Conservation (phyloP, 1,284 basidiomycete genomes). For the Rhodotorula mucilaginosa region DNA sequence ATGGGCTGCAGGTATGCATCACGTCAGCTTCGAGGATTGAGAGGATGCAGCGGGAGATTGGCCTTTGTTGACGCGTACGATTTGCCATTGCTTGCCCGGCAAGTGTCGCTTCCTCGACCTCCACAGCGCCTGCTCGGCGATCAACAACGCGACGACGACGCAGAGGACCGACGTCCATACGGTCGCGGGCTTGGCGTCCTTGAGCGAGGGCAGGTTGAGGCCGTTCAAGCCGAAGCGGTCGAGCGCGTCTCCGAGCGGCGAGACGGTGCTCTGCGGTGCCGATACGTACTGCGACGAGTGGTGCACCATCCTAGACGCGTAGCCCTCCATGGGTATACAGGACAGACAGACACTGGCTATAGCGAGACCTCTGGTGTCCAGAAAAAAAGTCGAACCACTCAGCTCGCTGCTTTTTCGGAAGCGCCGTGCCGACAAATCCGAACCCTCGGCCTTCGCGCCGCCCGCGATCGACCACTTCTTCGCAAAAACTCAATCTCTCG, state of each 20-base stretch:
- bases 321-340: background rate
- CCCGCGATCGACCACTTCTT: too few species aligned
- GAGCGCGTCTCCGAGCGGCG: constrained; percentile 7
- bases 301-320: constrained; percentile 2
- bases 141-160: constrained; percentile 61
- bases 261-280: constrained; percentile 3
- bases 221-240: constrained; percentile 5
- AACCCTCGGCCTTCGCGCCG: too few species aligned
- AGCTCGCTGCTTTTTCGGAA: too few species aligned
- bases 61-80: constrained; percentile 47
- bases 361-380: too few species aligned
- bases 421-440: too few species aligned
- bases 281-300: constrained; percentile 10
- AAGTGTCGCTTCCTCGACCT: constrained; percentile 78
- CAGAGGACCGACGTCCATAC: constrained; percentile 56
- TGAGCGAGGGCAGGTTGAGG: constrained; percentile 10
- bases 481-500: too few species aligned
- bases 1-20: constrained; percentile 56
- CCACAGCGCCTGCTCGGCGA: constrained; percentile 79
- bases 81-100: constrained; percentile 84
- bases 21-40: background rate
- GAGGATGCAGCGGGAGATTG: background rate
- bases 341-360: too few species aligned
- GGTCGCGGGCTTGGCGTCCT: constrained; percentile 9
- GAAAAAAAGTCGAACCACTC: too few species aligned